Evolutionary conservation across 2,329 filamentous ascomycete genomes (phyloP).

Genomic region (Ophiostoma tasmaniense): DNA sequence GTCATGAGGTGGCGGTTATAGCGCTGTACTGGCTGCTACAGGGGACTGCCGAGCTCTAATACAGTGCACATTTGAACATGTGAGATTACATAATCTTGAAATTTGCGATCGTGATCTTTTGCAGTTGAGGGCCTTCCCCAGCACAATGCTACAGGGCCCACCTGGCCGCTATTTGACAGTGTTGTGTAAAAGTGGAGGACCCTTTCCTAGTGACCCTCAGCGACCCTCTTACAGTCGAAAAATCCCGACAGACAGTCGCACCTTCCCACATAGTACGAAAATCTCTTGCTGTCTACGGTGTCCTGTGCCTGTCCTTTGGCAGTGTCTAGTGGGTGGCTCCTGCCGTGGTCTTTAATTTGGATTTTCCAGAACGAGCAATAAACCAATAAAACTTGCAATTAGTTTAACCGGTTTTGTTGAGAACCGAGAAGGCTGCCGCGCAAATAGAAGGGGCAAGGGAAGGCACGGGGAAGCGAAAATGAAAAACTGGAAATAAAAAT

Average conservation of each 20-base stretch:
- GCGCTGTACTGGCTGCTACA: background rate
- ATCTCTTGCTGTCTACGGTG: background rate
- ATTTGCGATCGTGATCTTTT: background rate
- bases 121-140: background rate
- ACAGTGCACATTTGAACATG: background rate
- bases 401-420: constrained; percentile 11
- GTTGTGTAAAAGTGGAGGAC: constrained; percentile 9
- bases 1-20: background rate
- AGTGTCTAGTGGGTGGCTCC: background rate
- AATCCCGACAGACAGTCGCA: constrained; percentile 12
- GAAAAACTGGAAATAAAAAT: background rate
- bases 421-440: constrained; percentile 15
- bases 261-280: background rate
- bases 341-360: constrained; percentile 4
- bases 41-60: background rate
- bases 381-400: background rate
- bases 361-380: background rate
- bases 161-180: background rate
- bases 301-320: background rate
- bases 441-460: constrained; percentile 13
- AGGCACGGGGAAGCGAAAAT: constrained; percentile 13
- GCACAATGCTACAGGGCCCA: constrained; percentile 3
- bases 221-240: background rate
- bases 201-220: constrained; percentile 5
- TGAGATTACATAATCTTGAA: background rate